These are phyloP conservation scores for Mycena kentingensis DNA, from an alignment of 768 basidiomycete genomes.

Conservation along the genomic window DNA sequence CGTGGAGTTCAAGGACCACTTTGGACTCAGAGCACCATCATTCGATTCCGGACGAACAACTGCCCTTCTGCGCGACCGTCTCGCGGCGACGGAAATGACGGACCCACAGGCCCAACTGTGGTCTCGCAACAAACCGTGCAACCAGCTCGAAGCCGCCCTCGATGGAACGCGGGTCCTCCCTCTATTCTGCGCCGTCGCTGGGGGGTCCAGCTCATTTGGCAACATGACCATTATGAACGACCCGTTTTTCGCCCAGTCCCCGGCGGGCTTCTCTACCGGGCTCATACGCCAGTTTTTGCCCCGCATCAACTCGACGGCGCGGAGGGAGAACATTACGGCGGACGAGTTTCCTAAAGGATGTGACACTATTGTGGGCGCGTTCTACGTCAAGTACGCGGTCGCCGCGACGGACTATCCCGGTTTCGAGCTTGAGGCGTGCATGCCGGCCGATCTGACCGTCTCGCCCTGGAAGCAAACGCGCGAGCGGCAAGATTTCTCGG, in stretches of 20 bases:
- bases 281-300: slow-evolving; percentile 11
- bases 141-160: not conserved
- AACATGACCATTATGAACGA: slow-evolving; percentile 10
- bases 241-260: slow-evolving; percentile 16
- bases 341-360: slow-evolving; percentile 10
- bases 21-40: not conserved
- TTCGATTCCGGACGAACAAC: slow-evolving; percentile 6
- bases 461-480: not conserved
- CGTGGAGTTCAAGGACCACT: slow-evolving; percentile 8
- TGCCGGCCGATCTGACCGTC: not conserved
- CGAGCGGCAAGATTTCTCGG: not conserved
- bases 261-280: slow-evolving; percentile 11
- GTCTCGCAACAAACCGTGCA: slow-evolving; percentile 4
- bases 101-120: slow-evolving; percentile 10
- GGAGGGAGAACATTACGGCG: slow-evolving; percentile 11
- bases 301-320: slow-evolving; percentile 16
- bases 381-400: slow-evolving; percentile 6
- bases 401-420: not conserved
- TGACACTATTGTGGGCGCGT: slow-evolving; percentile 2
- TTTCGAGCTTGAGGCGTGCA: slow-evolving; percentile 4
- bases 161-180: not conserved
- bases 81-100: slow-evolving; percentile 6
- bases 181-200: not conserved
- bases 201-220: slow-evolving; percentile 5
- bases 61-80: slow-evolving; percentile 4